Percentiles rank a stretch among this genome's conserved stretches.
Conservation (phyloP, 805 yeast species). For the Candida multigemmis region DNA sequence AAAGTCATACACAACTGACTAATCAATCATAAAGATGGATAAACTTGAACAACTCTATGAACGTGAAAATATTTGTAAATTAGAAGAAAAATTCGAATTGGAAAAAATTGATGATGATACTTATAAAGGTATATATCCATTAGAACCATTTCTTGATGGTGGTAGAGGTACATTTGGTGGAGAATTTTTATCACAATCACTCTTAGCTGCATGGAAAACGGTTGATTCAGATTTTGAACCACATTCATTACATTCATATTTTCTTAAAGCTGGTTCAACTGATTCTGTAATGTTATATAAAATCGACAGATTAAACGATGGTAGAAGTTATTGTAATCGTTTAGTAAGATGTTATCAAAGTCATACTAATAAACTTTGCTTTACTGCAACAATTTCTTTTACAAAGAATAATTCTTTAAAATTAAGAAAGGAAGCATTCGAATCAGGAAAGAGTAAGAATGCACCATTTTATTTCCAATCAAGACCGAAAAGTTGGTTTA, state of each 20-base stretch:
- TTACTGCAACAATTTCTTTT: slow-evolving; percentile 23
- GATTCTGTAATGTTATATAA: slow-evolving; percentile 18
- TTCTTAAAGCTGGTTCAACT: slow-evolving; percentile 24
- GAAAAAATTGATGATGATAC: slow-evolving; percentile 4
- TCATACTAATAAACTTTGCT: slow-evolving; percentile 14
- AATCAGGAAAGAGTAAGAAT: slow-evolving; percentile 10
- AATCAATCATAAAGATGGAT: background rate
- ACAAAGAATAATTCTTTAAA: slow-evolving; percentile 16
- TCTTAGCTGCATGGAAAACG: slow-evolving; percentile 26
- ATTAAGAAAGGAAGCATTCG: slow-evolving; percentile 6
- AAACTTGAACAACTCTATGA: slow-evolving; percentile 7
- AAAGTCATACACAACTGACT: background rate
- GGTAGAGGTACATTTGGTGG: slow-evolving; percentile 35
- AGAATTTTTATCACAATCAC: slow-evolving; percentile 23
- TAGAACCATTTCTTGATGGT: slow-evolving; percentile 9
- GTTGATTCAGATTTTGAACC: slow-evolving; percentile 16
- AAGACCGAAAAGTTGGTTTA: slow-evolving; percentile 12
- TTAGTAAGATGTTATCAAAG: slow-evolving; percentile 20
- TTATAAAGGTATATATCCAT: slow-evolving; percentile 10
- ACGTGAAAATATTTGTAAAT: slow-evolving; percentile 2
- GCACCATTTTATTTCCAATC: slow-evolving; percentile 21
- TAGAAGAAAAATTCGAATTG: slow-evolving; percentile 10
- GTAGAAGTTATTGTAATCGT: slow-evolving; percentile 25
- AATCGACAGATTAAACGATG: slow-evolving; percentile 20
- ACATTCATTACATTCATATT: slow-evolving; percentile 31